These are phyloP conservation scores for Suillus alpinus DNA, from an alignment of 768 basidiomycete genomes.

Conservation along the genomic window DNA sequence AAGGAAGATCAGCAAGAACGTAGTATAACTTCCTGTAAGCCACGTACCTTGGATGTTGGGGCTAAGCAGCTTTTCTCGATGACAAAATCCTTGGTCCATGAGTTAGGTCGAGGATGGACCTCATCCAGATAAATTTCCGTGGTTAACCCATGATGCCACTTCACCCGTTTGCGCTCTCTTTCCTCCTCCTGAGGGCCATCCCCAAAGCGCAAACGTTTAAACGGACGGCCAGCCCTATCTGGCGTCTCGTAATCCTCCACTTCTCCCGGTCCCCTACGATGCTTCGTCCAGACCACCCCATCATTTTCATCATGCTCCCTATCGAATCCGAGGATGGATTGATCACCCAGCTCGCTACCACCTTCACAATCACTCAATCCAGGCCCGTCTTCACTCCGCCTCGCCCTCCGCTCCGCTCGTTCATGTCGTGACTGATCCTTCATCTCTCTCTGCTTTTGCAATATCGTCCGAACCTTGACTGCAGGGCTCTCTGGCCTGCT, in stretches of 20 bases:
- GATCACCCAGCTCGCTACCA: conserved; percentile 13
- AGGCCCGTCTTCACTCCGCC: conserved; percentile 36
- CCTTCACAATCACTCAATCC: conserved; percentile 30
- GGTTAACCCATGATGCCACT: conserved; percentile 73
- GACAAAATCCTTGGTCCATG: conserved; percentile 39
- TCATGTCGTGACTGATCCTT: conserved; percentile 50
- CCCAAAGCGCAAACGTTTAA: conserved; percentile 39
- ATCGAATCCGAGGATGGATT: conserved; percentile 2
- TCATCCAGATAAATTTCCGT: conserved; percentile 64
- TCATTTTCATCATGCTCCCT: conserved; percentile 25
- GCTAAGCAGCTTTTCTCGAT: conserved; percentile 65
- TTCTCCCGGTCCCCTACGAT: conserved; percentile 71
- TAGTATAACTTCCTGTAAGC: neutral
- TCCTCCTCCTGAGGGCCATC: conserved; percentile 29
- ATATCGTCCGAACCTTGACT: conserved; percentile 67
- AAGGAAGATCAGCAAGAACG: conserved; percentile 7
- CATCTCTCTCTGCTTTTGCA: conserved; percentile 68
- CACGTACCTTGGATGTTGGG: conserved; percentile 61
- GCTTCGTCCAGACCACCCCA: conserved; percentile 30
- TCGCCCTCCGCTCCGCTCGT: conserved; percentile 60
- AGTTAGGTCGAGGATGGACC: conserved; percentile 49
- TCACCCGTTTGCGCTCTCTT: conserved; percentile 55
- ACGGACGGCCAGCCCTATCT: conserved; percentile 37
- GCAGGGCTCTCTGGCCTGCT: conserved; percentile 73
- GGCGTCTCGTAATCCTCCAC: conserved; percentile 80